These are phyloP conservation scores for Diaporthe sp. DNA, from an alignment of 2,329 filamentous ascomycete genomes.

Conservation along the genomic window DNA sequence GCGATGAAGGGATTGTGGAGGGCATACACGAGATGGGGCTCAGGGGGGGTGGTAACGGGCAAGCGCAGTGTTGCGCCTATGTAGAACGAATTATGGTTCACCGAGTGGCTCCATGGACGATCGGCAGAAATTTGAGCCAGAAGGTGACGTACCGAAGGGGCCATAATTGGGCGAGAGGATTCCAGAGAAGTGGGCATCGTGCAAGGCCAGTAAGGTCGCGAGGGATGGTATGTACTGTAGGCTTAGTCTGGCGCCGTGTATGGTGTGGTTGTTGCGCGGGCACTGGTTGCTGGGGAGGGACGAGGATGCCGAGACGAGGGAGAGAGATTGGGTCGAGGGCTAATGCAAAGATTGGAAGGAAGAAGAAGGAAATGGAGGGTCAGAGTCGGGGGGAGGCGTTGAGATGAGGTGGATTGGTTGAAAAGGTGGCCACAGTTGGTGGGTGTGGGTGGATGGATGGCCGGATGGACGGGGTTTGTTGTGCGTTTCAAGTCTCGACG, in stretches of 20 bases:
- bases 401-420: background rate
- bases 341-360: constrained; percentile 26
- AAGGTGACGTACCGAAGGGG: constrained; percentile 64
- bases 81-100: background rate
- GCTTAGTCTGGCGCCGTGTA: constrained; percentile 8
- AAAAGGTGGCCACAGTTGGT: background rate
- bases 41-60: constrained; percentile 4
- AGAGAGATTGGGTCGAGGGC: background rate
- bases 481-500: constrained; percentile 22
- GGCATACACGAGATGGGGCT: constrained; percentile 17
- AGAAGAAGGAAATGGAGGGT: constrained; percentile 19
- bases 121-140: constrained; percentile 30
- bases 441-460: constrained; percentile 3
- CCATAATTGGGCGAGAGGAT: constrained; percentile 71
- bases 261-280: background rate
- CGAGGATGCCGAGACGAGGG: background rate
- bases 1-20: background rate
- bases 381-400: background rate
- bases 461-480: constrained; percentile 11
- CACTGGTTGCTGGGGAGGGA: background rate
- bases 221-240: background rate
- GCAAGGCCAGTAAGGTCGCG: constrained; percentile 28
- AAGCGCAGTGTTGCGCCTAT: constrained; percentile 13
- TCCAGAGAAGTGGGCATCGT: constrained; percentile 69
- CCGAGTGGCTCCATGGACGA: constrained; percentile 21